Evolutionary conservation across 2,329 filamentous ascomycete genomes (phyloP), one percentile per base, ranked within the genome.

Genomic region (Fusarium marasasianum): DNA sequence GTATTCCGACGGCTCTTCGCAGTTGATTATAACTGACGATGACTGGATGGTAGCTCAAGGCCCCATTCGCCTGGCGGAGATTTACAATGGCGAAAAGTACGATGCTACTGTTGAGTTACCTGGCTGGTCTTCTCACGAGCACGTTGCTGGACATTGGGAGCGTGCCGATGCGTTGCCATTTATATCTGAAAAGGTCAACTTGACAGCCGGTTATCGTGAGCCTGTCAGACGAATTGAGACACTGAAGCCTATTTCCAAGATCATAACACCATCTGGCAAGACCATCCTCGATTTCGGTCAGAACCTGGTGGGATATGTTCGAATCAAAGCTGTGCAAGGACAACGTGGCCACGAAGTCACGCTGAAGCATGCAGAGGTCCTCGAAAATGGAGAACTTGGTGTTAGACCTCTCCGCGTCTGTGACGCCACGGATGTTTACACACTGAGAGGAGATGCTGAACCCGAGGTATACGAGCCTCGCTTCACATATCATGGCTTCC

Each of bases 401-500:
- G 81, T 78, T 0, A 71, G 78, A 1, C 79, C 88, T 0, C 82
- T 90, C 0, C 82, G 87, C 0, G 35, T 63, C 2, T 87, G 87
- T 17, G 82, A 87, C 70, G 89, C 88, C 1, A 89, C 86, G 44
- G 87, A 77, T 14, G 87, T 74, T 83, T 88, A 12, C 88, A 72
- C 63, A 1, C 61, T 77, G 0, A 58, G 62, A 38, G 72, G 83
- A 56, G 63, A 66, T 24, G n/a, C 24, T 5, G 26, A 54, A 1
- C 40, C 53, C 1, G 74, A 77, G 18, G 47, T 54, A 6, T 72
- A 89, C 69, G 84, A 87, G 12, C 83, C 82, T 4, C 78, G 80
- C 0, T 88, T 88, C 69, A 89, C 88, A 1, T 89, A 87, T 64
- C 87, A 90, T 72, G 88, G 88, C 0, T 90, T 90, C 68, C 84